A percentile compares a stretch with the other conserved stretches of the same genome.
Evolutionary conservation across 768 basidiomycete species (phyloP).

Genomic region (Kwoniella heveanensis): DNA sequence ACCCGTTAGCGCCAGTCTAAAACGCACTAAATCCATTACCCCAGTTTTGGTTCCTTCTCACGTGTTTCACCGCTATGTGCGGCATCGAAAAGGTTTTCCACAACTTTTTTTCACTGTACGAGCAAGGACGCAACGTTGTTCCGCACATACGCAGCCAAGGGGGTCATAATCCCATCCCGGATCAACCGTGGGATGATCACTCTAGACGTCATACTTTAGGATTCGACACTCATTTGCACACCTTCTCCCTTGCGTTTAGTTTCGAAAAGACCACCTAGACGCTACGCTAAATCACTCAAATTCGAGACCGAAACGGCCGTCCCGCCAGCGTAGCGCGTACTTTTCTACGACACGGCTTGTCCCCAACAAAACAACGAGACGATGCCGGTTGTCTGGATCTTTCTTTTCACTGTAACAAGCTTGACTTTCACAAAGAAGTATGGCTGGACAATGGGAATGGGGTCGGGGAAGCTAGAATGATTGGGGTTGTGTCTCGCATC

Average conservation of each 20-base stretch:
- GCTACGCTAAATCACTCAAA: not conserved
- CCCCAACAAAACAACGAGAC: too few relatives aligned
- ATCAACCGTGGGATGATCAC: constrained; percentile 1
- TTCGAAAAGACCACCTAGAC: not conserved
- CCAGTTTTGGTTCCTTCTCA: constrained; percentile 8
- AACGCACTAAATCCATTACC: constrained; percentile 14
- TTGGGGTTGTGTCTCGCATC: not conserved
- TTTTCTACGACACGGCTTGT: too few relatives aligned
- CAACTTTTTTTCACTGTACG: not conserved
- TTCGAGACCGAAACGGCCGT: too few relatives aligned
- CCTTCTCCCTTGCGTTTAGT: not conserved
- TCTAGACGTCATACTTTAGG: not conserved
- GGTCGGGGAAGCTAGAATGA: not conserved
- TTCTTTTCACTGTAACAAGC: not conserved
- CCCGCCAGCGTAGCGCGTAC: too few relatives aligned
- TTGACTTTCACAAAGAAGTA: not conserved
- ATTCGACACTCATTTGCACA: not conserved
- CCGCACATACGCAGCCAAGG: constrained; percentile 1
- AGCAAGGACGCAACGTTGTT: not conserved
- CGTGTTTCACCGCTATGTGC: constrained; percentile 2
- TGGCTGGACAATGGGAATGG: not conserved
- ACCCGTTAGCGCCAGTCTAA: not conserved
- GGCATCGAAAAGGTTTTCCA: too few relatives aligned
- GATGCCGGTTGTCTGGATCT: not conserved
- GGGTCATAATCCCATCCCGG: not conserved